Evolutionary conservation across 1,139 yeast genomes (phyloP).

Genomic region (Taphrina populina): DNA sequence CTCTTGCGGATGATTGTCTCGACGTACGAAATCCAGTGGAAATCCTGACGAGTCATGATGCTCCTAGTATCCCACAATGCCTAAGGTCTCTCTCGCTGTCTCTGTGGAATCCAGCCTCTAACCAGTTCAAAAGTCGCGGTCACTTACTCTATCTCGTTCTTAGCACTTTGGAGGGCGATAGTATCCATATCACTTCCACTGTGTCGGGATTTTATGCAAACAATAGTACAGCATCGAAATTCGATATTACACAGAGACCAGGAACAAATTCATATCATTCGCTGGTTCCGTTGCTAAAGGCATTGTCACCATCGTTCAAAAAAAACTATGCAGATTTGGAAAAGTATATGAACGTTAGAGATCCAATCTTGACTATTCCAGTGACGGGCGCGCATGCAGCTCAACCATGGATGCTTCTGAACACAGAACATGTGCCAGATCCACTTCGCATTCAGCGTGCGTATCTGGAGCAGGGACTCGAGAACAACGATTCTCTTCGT

Average conservation of each 20-base stretch:
- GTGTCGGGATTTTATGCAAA: conserved; percentile 76
- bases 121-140: conserved; percentile 61
- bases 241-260: conserved; percentile 60
- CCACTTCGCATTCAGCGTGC: conserved; percentile 62
- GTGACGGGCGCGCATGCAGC: conserved; percentile 64
- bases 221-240: conserved; percentile 62
- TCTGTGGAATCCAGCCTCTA: conserved; percentile 88
- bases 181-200: conserved; percentile 72
- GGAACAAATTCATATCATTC: conserved; percentile 49
- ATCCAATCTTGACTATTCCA: conserved; percentile 58
- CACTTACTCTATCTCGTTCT: conserved; percentile 74
- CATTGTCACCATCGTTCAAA: conserved; percentile 57
- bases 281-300: conserved; percentile 55
- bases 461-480: conserved; percentile 57
- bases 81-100: conserved; percentile 59
- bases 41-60: conserved; percentile 31
- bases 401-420: conserved; percentile 70
- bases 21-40: conserved; percentile 1
- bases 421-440: conserved; percentile 53
- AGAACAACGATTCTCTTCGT: conserved; percentile 52
- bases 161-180: conserved; percentile 78
- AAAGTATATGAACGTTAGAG: conserved; percentile 50
- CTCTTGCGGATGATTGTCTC: conserved; percentile 15
- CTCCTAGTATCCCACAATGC: conserved; percentile 38
- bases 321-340: conserved; percentile 50